Conservation (phyloP, 768 basidiomycete genomes). For the Rubroboletus satanas region DNA sequence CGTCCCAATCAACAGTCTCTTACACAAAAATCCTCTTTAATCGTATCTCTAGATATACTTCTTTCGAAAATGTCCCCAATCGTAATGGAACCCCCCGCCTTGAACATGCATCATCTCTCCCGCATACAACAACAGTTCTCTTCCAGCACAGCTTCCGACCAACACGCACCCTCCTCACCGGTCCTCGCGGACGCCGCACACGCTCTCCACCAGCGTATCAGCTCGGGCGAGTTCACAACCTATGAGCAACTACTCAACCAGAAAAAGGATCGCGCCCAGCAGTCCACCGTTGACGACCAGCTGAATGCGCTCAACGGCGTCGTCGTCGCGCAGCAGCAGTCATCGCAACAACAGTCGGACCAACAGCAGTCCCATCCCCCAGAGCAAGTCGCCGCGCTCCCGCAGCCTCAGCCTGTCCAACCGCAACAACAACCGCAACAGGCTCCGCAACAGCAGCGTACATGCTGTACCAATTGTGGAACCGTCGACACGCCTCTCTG, state of each 20-base stretch:
- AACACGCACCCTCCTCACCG: constrained; percentile 23
- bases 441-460: constrained; percentile 38
- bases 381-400: constrained; percentile 28
- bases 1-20: constrained; percentile 11
- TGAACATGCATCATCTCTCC: constrained; percentile 51
- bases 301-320: constrained; percentile 3
- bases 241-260: constrained; percentile 31
- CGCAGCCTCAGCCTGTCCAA: constrained; percentile 24
- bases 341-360: constrained; percentile 11
- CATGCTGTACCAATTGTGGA: constrained; percentile 66
- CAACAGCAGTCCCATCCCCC: constrained; percentile 14
- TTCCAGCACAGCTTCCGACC: constrained; percentile 30
- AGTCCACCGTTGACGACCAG: constrained; percentile 16
- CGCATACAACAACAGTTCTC: constrained; percentile 48
- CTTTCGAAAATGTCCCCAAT: constrained; percentile 50
- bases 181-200: constrained; percentile 22
- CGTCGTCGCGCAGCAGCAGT: constrained; percentile 14
- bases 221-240: constrained; percentile 26
- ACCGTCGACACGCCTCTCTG: constrained; percentile 79
- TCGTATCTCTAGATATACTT: constrained; percentile 32
- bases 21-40: constrained; percentile 27
- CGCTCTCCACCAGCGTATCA: constrained; percentile 30
- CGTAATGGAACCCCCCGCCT: constrained; percentile 50
- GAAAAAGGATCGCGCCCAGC: constrained; percentile 30
- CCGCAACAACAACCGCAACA: constrained; percentile 24